A percentile compares a stretch with the other conserved stretches of the same genome.
phyloP scores from a whole-genome alignment of 2,329 filamentous ascomycete genomes.

The Plectosphaerella plurivora region DNA sequence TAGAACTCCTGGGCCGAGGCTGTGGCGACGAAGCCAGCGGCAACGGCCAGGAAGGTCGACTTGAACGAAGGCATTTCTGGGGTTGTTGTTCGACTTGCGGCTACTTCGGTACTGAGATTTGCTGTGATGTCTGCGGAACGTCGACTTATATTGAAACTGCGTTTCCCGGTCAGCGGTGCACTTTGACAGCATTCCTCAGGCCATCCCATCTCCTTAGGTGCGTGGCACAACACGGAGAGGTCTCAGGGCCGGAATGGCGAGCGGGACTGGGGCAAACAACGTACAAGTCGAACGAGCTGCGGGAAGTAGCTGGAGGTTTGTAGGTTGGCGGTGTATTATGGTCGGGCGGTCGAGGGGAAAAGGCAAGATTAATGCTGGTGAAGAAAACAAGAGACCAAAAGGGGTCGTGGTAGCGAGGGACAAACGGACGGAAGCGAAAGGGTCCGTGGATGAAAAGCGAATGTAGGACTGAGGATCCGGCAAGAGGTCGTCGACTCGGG shows the following conservation, averaged over 20 bases:
- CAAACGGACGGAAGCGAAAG: neutral
- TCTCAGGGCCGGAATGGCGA: neutral
- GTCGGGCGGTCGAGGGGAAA: neutral
- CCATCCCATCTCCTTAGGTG: neutral
- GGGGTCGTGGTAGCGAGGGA: neutral
- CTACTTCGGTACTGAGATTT: neutral
- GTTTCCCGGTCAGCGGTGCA: constrained; percentile 9
- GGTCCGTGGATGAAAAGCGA: neutral
- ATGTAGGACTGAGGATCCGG: neutral
- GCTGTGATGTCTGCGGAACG: neutral
- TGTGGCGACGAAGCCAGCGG: constrained; percentile 45
- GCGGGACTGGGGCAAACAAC: neutral
- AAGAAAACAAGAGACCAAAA: neutral
- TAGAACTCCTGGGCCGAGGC: constrained; percentile 48
- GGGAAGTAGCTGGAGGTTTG: neutral
- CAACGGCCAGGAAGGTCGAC: constrained; percentile 48
- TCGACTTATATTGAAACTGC: neutral
- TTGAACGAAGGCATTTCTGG: constrained; percentile 51
- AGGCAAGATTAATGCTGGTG: neutral
- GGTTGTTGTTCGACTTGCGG: neutral
- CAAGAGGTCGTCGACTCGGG: neutral
- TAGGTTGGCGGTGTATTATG: neutral
- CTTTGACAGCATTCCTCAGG: constrained; percentile 8
- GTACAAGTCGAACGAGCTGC: neutral
- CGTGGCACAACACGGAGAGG: neutral